These are phyloP conservation scores for Sanghuangporus sanghuang DNA, from an alignment of 1,284 basidiomycete genomes.

Conservation along the genomic window DNA sequence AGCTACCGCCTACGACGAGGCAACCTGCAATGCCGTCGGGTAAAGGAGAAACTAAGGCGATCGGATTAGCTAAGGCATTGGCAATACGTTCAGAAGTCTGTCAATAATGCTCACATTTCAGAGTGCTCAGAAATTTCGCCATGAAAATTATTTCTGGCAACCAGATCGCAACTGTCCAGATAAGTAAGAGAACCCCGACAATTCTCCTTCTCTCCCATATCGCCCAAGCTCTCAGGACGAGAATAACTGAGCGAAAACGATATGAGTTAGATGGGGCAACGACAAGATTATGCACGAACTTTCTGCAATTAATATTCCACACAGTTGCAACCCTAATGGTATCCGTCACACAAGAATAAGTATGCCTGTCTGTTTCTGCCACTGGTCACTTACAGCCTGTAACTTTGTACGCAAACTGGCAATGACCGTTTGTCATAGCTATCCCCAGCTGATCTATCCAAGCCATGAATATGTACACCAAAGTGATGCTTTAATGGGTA, in stretches of 20 bases:
- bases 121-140: neutral
- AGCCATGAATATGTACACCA: neutral
- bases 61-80: neutral
- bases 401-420: neutral
- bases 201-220: conserved; percentile 1
- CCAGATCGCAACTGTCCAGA: conserved; percentile 5
- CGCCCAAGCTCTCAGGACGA: conserved; percentile 5
- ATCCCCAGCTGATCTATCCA: neutral
- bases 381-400: neutral
- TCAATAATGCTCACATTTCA: neutral
- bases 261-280: too few species aligned
- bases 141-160: neutral
- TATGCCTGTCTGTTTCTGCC: neutral
- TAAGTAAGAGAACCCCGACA: neutral
- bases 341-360: neutral
- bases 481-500: neutral
- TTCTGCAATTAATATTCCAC: conserved; percentile 2
- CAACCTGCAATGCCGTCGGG: conserved; percentile 1
- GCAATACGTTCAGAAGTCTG: neutral
- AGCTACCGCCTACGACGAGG: neutral
- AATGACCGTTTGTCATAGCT: neutral
- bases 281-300: neutral
- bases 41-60: neutral
- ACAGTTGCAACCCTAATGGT: neutral
- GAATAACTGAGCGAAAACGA: neutral